Evolutionary conservation across 352 stramenopile genomes (phyloP).

Genomic region (Thalassiosira ordinaria): DNA sequence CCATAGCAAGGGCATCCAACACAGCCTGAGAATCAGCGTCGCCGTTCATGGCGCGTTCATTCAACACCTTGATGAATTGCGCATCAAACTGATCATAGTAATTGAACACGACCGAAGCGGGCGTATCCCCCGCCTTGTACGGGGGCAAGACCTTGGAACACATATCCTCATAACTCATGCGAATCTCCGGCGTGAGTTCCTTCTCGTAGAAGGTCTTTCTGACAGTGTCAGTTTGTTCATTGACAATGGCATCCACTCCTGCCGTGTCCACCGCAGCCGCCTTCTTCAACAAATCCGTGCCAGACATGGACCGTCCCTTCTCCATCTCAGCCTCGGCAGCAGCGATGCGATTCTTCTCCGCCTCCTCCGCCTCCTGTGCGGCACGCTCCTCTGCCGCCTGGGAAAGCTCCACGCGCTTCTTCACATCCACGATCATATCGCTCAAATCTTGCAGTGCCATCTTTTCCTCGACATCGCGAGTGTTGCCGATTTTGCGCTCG

Average conservation of each 20-base stretch:
- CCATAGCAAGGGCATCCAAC: constrained; percentile 64
- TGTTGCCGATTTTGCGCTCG: constrained; percentile 67
- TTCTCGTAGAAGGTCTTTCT: constrained; percentile 79
- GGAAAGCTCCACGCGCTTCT: constrained; percentile 70
- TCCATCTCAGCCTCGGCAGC: constrained; percentile 65
- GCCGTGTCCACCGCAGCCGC: constrained; percentile 71
- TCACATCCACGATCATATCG: constrained; percentile 81
- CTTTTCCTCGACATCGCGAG: constrained; percentile 78
- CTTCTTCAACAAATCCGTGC: constrained; percentile 76
- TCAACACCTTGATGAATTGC: constrained; percentile 85
- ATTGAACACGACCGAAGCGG: constrained; percentile 63
- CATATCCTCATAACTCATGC: constrained; percentile 78
- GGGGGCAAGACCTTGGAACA: constrained; percentile 79
- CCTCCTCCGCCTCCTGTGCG: constrained; percentile 62
- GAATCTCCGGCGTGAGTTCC: constrained; percentile 82
- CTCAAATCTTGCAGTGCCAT: constrained; percentile 74
- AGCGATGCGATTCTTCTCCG: constrained; percentile 58
- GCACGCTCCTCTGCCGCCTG: constrained; percentile 65
- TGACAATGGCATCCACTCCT: constrained; percentile 40
- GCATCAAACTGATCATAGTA: constrained; percentile 85
- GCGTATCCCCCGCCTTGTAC: constrained; percentile 76
- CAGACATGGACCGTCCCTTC: constrained; percentile 62
- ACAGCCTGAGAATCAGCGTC: constrained; percentile 67
- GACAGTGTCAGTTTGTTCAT: constrained; percentile 17
- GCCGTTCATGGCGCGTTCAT: constrained; percentile 68